A percentile compares a stretch with the other conserved stretches of the same genome.
Conservation (phyloP, 208 protist genomes). For the Wallacemonas rigidus region DNA sequence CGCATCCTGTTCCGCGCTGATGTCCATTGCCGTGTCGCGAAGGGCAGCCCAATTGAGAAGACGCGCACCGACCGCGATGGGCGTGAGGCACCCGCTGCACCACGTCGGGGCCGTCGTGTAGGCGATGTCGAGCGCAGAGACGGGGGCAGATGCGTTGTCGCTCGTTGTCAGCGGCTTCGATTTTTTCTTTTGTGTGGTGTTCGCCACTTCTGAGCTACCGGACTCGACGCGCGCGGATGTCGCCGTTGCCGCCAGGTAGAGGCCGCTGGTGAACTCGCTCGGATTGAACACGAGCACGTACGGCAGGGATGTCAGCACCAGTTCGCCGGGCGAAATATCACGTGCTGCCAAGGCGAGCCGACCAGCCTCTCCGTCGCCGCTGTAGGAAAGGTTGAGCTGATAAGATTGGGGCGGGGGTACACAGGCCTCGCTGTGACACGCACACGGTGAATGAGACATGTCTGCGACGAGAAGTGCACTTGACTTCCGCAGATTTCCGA, state of each 20-base stretch:
- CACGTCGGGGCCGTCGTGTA: conserved; percentile 34
- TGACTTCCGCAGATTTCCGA: too few species aligned
- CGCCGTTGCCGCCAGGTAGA: conserved; percentile 44
- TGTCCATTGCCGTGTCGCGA: conserved; percentile 40
- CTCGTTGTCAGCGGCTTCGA: too few species aligned
- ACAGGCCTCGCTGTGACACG: neutral
- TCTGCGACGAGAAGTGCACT: too few species aligned
- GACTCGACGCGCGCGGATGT: neutral
- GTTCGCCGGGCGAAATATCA: conserved; percentile 53
- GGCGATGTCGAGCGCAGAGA: neutral
- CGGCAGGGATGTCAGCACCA: conserved; percentile 57
- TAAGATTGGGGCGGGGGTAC: conserved; percentile 27
- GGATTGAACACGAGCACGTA: conserved; percentile 53
- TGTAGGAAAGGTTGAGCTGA: conserved; percentile 32
- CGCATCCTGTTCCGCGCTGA: conserved; percentile 38
- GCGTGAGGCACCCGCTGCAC: conserved; percentile 52
- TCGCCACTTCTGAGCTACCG: neutral
- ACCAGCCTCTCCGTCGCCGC: conserved; percentile 41
- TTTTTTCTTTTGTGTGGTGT: conserved; percentile 16
- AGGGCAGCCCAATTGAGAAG: conserved; percentile 58
- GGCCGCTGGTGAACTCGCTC: conserved; percentile 42
- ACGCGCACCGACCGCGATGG: conserved; percentile 40
- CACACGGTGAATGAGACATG: conserved; percentile 12
- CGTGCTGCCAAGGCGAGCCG: conserved; percentile 49
- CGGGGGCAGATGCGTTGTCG: too few species aligned